These are phyloP conservation scores for Rhizopus delemar DNA, from an alignment of 371 early-diverging fungal genomes.

Conservation along the genomic window DNA sequence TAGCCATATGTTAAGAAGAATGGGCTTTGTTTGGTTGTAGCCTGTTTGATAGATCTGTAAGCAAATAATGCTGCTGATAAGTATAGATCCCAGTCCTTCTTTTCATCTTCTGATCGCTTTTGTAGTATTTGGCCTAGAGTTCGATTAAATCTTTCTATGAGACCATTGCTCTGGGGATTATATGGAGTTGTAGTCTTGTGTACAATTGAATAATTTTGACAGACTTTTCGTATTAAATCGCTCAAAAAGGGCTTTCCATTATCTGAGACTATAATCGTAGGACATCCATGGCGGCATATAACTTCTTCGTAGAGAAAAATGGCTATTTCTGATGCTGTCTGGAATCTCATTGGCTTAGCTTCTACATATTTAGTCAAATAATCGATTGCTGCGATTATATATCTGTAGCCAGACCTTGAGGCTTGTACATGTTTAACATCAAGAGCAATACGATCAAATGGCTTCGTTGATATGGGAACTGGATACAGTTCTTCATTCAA, in stretches of 20 bases:
- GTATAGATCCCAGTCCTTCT: constrained; percentile 3
- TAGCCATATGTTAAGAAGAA: too few species aligned
- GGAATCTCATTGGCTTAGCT: neutral
- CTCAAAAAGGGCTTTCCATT: constrained; percentile 13
- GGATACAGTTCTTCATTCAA: too few species aligned
- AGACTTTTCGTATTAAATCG: neutral
- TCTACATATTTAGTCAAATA: constrained; percentile 3
- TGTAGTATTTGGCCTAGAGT: constrained; percentile 7
- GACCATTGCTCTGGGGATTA: constrained; percentile 10
- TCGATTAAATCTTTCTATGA: constrained; percentile 10
- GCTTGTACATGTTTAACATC: too few species aligned
- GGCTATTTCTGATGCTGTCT: constrained; percentile 2
- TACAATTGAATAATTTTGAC: neutral
- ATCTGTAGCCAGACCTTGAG: too few species aligned
- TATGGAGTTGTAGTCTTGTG: constrained; percentile 3
- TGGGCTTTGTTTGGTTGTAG: too few species aligned
- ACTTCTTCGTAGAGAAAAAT: constrained; percentile 8
- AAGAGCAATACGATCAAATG: too few species aligned
- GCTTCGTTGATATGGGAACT: too few species aligned
- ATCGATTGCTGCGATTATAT: too few species aligned
- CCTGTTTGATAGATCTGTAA: neutral
- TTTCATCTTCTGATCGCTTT: neutral
- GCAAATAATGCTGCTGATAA: constrained; percentile 1
- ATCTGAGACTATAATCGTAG: constrained; percentile 1
- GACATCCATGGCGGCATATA: constrained; percentile 6